Evolutionary conservation across 2,329 filamentous ascomycete genomes (phyloP), one percentile per base, ranked within the genome.

Genomic region (Aotearoamyces nothofagi): DNA sequence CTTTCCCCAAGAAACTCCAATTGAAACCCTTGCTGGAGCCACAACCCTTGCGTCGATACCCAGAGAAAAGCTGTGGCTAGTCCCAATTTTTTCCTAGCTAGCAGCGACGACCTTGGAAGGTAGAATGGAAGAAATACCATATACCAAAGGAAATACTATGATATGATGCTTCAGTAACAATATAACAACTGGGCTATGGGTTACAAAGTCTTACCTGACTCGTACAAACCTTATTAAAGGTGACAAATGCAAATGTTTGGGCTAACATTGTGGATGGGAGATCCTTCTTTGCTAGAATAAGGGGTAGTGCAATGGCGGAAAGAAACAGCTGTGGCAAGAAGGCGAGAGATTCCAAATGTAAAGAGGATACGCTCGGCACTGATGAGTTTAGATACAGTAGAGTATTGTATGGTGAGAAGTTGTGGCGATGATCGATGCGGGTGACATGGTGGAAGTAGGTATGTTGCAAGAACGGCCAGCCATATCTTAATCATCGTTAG

Each of bases 181-280:
- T 26, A 12, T 11, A 7, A 16, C 16, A 16, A 29, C 19, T 10
- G 16, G 30, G 19, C 31, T 11, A 14, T 25, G 22, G n/a, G 24
- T 15, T 16, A 8, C n/a, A 14, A 11, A 26, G 24, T 48, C 65
- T 38, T 66, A 90, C 83, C 67, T 96, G 87, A 46, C 84, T 93
- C 3, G 90, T 98, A 64, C 87, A 96, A 37, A 98, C 90, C 59
- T 98, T 98, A 58, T 98, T 98, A 44, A 96, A 96, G 0, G 84
- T 77, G 4, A 96, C 90, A 53, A 98, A 98, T 0, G 87, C 82
- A 55, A 94, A 93, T 0, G 90, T 96, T 55, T 98, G 90, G 4
- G 82, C 83, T 36, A 96, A 68, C 80, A 96, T 86, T 4, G 81
- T 77, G 0, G 74, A 69, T 1, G 86, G 66, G 0, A 98, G 65